Evolutionary conservation across 129 eudicot genomes (phyloP), one percentile per base, ranked within the genome.

Genomic region (Pulicaria dysenterica): DNA sequence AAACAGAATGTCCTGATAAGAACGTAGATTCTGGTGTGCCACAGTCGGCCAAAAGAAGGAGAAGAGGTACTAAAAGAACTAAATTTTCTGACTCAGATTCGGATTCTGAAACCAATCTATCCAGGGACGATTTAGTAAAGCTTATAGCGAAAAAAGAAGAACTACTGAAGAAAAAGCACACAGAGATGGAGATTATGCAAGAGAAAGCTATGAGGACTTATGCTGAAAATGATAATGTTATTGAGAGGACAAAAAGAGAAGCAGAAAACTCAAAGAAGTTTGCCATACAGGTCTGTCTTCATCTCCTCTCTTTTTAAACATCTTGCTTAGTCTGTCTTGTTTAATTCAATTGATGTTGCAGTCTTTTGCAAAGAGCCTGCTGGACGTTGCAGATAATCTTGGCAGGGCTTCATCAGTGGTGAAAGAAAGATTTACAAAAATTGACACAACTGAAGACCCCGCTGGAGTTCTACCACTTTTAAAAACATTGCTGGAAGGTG

Each of bases 301-400:
- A 9, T 55, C 50, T 49, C 49, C 15, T 44, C 17, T 58, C 8
- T 46, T 39, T 72, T 45, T 6, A n/a, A 75, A 15, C 14, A 55
- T 24, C n/a, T 55, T 41, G 40, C 58, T 13, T 24, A n/a, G 48
- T 60, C 44, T 69, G 15, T 54, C 13, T 44, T 43, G 42, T 39
- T 46, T 82, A 75, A 40, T 71, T 8, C 31, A 64, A 19, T 45
- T 58, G 8, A 51, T 63, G 69, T 61, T 85, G 88, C 95, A 89
- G 96, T 81, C 82, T 64, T 89, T 92, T 70, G 91, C 91, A 58
- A 92, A 85, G 79, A 65, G 86, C 76, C 79, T 92, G 70, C 73
- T 89, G 81, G 96, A 87, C 57, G 95, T 92, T 80, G 96, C 94
- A 9, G 96, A 92, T 73, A 87, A 92, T 73, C 77, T 92, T 72